These are phyloP conservation scores for Suillus spraguei DNA, from an alignment of 768 basidiomycete species.

Conservation along the genomic window DNA sequence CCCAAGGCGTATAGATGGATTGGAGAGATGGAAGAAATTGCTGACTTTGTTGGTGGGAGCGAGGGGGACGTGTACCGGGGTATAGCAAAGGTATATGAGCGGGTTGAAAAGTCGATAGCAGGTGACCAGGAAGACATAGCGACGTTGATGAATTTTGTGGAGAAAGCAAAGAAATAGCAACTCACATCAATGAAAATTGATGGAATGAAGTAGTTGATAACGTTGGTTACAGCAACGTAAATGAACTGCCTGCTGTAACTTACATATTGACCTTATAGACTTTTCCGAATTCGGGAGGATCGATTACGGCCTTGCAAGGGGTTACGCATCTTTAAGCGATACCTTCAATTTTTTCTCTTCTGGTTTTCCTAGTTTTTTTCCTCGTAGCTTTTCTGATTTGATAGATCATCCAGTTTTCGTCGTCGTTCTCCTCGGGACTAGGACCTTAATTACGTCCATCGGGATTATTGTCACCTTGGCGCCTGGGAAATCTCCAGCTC, in stretches of 20 bases:
- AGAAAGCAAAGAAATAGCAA: conserved; percentile 39
- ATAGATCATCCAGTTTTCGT: background rate
- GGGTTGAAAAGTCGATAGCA: conserved; percentile 43
- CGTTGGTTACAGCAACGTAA: conserved; percentile 15
- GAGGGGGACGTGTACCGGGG: conserved; percentile 51
- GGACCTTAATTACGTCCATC: background rate
- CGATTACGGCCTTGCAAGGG: conserved; percentile 7
- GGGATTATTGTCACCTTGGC: background rate
- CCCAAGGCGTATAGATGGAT: conserved; percentile 68
- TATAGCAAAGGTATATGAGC: conserved; percentile 46
- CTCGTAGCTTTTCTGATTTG: background rate
- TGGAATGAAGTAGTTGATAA: background rate
- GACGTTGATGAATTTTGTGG: conserved; percentile 45
- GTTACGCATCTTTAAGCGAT: background rate
- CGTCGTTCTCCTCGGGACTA: background rate
- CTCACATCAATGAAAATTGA: background rate
- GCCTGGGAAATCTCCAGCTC: conserved; percentile 4
- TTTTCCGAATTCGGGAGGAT: conserved; percentile 6
- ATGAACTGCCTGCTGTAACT: background rate
- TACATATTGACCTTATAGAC: conserved; percentile 3
- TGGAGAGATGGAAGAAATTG: conserved; percentile 67
- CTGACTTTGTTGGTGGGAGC: conserved; percentile 50
- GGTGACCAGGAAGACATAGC: conserved; percentile 42
- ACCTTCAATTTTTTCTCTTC: background rate
- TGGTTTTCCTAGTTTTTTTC: background rate